Percentiles rank a stretch among this genome's conserved stretches.
Conservation (phyloP, 2,329 filamentous ascomycete species). For the Phyllosticta capitalensis region DNA sequence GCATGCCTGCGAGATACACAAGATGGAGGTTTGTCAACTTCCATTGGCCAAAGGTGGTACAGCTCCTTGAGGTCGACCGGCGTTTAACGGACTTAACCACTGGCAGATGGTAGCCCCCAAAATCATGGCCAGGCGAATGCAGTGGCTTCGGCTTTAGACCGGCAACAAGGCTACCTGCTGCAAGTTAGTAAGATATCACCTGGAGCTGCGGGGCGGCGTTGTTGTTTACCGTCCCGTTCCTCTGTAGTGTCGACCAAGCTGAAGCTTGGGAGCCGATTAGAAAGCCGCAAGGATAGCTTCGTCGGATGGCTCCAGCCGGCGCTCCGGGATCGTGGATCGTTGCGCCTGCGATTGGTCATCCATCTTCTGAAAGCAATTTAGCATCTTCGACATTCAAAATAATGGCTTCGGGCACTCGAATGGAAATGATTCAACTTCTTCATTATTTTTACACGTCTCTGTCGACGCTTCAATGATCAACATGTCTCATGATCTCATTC, state of each 20-base stretch:
- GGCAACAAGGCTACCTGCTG: background rate
- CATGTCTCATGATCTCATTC: background rate
- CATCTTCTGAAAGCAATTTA: background rate
- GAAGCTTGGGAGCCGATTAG: background rate
- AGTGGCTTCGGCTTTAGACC: background rate
- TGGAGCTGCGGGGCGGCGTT: background rate
- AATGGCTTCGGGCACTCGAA: background rate
- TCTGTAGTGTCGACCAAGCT: background rate
- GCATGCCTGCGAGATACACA: background rate
- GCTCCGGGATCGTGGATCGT: background rate
- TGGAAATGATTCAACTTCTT: slow-evolving; percentile 1
- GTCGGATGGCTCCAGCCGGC: background rate
- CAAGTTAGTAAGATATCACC: background rate
- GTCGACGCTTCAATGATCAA: background rate
- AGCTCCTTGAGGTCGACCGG: background rate
- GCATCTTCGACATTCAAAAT: background rate
- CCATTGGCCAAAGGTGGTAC: background rate
- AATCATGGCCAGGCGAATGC: background rate
- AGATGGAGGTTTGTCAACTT: background rate
- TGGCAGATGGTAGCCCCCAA: background rate
- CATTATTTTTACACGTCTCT: background rate
- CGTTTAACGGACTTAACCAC: background rate
- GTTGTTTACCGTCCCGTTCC: background rate
- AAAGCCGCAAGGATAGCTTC: background rate
- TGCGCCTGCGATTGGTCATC: background rate